A percentile compares a stretch with the other conserved stretches of the same genome.
phyloP scores from a whole-genome alignment of 495 filamentous ascomycete species.

The Podospora australis region DNA sequence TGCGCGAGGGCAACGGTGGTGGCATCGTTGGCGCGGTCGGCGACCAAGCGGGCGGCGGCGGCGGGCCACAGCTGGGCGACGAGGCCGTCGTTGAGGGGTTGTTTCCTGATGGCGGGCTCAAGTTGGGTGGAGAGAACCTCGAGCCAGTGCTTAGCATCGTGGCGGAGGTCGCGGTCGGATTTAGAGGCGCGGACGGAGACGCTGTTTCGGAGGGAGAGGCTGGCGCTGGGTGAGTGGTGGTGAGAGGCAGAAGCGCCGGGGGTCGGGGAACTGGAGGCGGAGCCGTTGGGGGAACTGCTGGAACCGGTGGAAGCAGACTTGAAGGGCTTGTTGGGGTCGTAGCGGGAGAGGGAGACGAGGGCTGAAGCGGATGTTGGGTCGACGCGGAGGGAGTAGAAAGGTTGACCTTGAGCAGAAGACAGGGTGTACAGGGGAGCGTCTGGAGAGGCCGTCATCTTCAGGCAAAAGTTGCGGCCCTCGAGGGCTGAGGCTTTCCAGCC shows the following conservation, averaged over 20 bases:
- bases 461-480: slow-evolving; percentile 46
- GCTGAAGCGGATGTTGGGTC: slow-evolving; percentile 51
- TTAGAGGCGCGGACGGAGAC: slow-evolving; percentile 4
- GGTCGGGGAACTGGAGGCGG: slow-evolving; percentile 2
- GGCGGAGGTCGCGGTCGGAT: slow-evolving; percentile 4
- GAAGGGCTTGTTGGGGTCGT: slow-evolving; percentile 47
- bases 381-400: slow-evolving; percentile 47
- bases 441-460: slow-evolving; percentile 40
- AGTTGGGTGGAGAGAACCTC: slow-evolving; percentile 55
- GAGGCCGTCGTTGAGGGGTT: slow-evolving; percentile 59
- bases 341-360: slow-evolving; percentile 44
- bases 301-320: slow-evolving; percentile 24
- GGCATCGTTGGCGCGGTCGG: slow-evolving; percentile 57
- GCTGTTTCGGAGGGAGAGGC: slow-evolving; percentile 10
- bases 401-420: slow-evolving; percentile 39
- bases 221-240: slow-evolving; percentile 23
- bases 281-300: slow-evolving; percentile 18
- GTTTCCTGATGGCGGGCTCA: slow-evolving; percentile 49
- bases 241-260: slow-evolving; percentile 12
- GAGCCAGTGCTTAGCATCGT: slow-evolving; percentile 31
- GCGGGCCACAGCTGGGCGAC: slow-evolving; percentile 68
- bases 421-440: slow-evolving; percentile 49
- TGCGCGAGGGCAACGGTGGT: slow-evolving; percentile 59
- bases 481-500: slow-evolving; percentile 46
- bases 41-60: slow-evolving; percentile 61